Base-by-base conservation (phyloP, 148 eudicot genomes). In the Beta vulgaris region DNA sequence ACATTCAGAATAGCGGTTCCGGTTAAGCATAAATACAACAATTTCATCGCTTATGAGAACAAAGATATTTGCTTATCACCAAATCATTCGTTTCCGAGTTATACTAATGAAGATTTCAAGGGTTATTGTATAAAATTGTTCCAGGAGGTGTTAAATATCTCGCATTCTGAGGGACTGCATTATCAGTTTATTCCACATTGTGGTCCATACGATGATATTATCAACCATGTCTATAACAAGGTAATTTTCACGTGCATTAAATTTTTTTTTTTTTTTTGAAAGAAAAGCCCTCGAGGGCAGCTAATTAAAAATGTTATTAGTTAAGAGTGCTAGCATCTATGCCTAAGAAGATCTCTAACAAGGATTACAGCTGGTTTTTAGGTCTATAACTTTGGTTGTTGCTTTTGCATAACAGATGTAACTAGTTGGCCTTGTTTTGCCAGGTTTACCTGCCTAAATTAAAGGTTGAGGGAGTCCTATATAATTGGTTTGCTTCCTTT, bases 1-100 rank as follows among this genome's bases (percentile, higher is more conserved):
- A 85, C 69, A n/a, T 31, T 39, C 8, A 84, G 34, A 70, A 81
- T 87, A 62, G 91, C 82, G 39, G 77, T 87, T 66, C 91, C 88
- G 0, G 79, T 71, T 18, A 49, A 13, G 3, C 57, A 84, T 36
- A 26, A 66, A 4, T 85, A 85, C 42, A 76, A 72, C 12, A 83
- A 78, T 43, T 79, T 83, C 73, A 79, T 85, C 0, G 23, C 61
- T 13, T 79, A 69, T 67, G 9, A 7, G 14, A 15, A 55, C 12
- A 19, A 48, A 8, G 14, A 9, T 10, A 8, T 1, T 55, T 44
- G 40, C 28, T 2, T 23, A n/a, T 14, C 54, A 13, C n/a, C n/a
- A n/a, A n/a, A n/a, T n/a, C n/a, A n/a, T n/a, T n/a, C n/a, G n/a
- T n/a, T n/a, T n/a, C n/a, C n/a, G n/a, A n/a, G n/a, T n/a, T n/a